phyloP scores from a whole-genome alignment of 345 rosid species.

The Citrus maxima region DNA sequence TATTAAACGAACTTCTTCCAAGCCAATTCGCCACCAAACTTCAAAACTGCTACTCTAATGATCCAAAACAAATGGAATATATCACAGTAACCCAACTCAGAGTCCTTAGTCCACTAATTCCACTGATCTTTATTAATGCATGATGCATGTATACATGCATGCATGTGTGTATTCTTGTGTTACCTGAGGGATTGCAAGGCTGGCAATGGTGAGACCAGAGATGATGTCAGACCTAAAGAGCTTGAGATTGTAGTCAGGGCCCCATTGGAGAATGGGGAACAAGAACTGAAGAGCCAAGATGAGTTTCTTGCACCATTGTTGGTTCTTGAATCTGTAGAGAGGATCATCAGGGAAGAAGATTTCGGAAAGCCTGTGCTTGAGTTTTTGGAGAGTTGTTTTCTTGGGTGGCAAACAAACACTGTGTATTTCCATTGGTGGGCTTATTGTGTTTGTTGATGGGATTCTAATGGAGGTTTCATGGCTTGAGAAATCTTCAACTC shows the following conservation, averaged over 20 bases:
- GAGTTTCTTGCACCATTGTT: conserved; percentile 51
- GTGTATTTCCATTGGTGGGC: conserved; percentile 47
- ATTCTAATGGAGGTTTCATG: conserved; percentile 22
- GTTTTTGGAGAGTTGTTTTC: conserved; percentile 57
- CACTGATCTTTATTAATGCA: neutral
- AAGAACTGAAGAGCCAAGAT: conserved; percentile 62
- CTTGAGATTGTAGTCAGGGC: conserved; percentile 50
- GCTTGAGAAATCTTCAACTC: conserved; percentile 43
- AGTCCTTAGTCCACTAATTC: conserved; percentile 14
- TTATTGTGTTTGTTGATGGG: conserved; percentile 7
- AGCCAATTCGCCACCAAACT: neutral
- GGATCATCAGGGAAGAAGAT: conserved; percentile 98
- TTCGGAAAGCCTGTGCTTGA: conserved; percentile 54
- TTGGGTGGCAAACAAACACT: conserved; percentile 73
- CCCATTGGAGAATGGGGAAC: conserved; percentile 87
- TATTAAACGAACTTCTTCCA: conserved; percentile 8
- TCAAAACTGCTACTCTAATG: conserved; percentile 15
- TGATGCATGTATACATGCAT: neutral
- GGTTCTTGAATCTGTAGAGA: conserved; percentile 73
- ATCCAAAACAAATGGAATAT: conserved; percentile 24
- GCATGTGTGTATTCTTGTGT: neutral
- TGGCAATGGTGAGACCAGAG: conserved; percentile 99
- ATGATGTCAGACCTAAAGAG: conserved; percentile 80
- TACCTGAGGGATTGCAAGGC: conserved; percentile 99
- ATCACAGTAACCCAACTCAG: conserved; percentile 12